phyloP scores from a whole-genome alignment of 139 green algal genomes.

The Tetraselmis chui region DNA sequence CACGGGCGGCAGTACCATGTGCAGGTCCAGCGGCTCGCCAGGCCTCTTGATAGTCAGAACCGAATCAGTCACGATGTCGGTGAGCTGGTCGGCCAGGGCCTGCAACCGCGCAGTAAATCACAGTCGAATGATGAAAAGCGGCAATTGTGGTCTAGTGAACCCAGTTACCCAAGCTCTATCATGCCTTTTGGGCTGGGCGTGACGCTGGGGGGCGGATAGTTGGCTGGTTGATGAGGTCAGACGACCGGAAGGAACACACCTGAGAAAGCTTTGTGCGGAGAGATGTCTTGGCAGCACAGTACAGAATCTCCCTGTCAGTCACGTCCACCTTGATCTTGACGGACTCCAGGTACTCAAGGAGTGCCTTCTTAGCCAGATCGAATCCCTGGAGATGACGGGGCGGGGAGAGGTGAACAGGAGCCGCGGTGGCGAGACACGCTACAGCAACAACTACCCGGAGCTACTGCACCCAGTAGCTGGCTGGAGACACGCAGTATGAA shows the following conservation, averaged over 20 bases:
- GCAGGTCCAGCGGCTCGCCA: conserved; percentile 83
- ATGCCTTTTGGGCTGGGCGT: no score
- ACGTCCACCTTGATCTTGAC: conserved; percentile 65
- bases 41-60: conserved; percentile 69
- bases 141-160: no score
- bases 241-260: not conserved
- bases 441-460: no score
- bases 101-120: no score
- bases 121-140: no score
- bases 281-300: conserved; percentile 83
- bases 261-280: conserved; percentile 83
- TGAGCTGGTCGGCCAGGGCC: conserved; percentile 78
- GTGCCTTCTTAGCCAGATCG: conserved; percentile 80
- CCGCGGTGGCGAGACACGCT: no score
- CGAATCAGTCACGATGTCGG: conserved; percentile 81
- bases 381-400: conserved; percentile 54
- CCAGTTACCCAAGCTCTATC: no score
- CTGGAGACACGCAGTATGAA: no score
- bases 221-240: no score
- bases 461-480: no score
- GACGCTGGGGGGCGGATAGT: no score
- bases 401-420: not conserved
- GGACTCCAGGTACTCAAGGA: conserved; percentile 81
- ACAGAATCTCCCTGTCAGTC: conserved; percentile 71
- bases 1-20: conserved; percentile 85